These are phyloP conservation scores for Leccinum ochraceum DNA, from an alignment of 768 basidiomycete species.

Conservation along the genomic window DNA sequence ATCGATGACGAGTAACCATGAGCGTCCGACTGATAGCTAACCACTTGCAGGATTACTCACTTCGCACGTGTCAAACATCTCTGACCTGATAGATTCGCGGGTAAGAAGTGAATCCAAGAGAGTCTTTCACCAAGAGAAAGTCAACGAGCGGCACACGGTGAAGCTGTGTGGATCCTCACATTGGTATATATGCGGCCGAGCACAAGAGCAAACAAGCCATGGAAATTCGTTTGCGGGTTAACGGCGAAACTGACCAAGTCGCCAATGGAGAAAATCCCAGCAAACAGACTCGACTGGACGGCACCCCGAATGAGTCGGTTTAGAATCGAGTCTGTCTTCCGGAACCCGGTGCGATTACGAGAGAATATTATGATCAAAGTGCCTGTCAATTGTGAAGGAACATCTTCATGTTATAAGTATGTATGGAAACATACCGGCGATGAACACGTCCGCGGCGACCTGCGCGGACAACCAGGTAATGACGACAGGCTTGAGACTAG, in stretches of 20 bases:
- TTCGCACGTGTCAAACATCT: background rate
- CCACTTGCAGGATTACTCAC: background rate
- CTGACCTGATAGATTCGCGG: constrained; percentile 2
- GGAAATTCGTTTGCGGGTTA: background rate
- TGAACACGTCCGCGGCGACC: background rate
- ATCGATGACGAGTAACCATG: background rate
- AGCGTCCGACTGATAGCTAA: background rate
- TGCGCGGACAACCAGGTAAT: background rate
- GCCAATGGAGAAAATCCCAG: background rate
- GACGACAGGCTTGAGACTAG: background rate
- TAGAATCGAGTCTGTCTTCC: background rate
- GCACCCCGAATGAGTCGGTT: constrained; percentile 1
- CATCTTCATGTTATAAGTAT: background rate
- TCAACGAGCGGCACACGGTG: background rate
- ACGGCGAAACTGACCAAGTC: background rate
- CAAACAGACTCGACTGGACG: background rate
- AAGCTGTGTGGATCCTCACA: background rate
- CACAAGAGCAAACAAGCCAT: background rate
- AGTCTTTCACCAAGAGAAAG: constrained; percentile 5
- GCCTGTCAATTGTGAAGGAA: background rate
- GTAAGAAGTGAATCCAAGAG: constrained; percentile 13
- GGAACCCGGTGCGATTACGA: background rate
- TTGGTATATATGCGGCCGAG: background rate
- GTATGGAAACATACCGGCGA: background rate
- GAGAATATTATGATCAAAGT: background rate